A percentile compares a stretch with the other conserved stretches of the same genome.
phyloP scores from a whole-genome alignment of 148 eudicot genomes.

The Chenopodium quinoa region DNA sequence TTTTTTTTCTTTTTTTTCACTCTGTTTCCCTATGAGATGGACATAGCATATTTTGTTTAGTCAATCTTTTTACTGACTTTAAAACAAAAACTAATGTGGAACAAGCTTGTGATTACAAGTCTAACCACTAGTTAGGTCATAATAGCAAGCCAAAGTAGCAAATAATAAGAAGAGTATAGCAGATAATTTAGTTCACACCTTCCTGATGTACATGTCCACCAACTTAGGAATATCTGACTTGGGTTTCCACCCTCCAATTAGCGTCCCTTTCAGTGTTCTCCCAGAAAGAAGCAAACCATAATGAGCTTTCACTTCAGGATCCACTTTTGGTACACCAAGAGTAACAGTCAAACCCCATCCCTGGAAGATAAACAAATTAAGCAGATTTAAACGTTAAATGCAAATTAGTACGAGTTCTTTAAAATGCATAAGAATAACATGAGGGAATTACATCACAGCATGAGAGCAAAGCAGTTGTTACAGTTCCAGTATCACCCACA shows the following conservation, averaged over 20 bases:
- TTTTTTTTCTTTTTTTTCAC: too few species aligned
- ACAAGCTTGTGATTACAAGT: background rate
- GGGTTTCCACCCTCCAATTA: conserved; percentile 99
- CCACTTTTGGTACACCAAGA: conserved; percentile 89
- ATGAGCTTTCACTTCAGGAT: conserved; percentile 78
- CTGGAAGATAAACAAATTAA: conserved; percentile 29
- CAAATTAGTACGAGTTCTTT: background rate
- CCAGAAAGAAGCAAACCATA: conserved; percentile 70
- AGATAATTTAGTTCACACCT: conserved; percentile 42
- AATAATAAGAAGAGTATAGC: background rate
- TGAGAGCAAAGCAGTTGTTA: conserved; percentile 81
- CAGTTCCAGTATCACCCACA: conserved; percentile 73
- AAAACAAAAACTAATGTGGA: background rate
- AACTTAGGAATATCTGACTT: conserved; percentile 82
- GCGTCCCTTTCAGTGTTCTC: conserved; percentile 77
- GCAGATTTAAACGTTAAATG: background rate
- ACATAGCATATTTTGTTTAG: background rate
- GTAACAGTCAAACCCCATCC: conserved; percentile 97
- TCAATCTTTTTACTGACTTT: background rate
- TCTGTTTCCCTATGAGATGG: background rate
- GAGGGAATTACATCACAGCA: conserved; percentile 65
- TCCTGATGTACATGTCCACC: conserved; percentile 71
- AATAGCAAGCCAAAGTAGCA: background rate
- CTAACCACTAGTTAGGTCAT: background rate
- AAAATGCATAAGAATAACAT: background rate